Base-by-base conservation (phyloP, 768 basidiomycete species). In the Cyathus striatus region DNA sequence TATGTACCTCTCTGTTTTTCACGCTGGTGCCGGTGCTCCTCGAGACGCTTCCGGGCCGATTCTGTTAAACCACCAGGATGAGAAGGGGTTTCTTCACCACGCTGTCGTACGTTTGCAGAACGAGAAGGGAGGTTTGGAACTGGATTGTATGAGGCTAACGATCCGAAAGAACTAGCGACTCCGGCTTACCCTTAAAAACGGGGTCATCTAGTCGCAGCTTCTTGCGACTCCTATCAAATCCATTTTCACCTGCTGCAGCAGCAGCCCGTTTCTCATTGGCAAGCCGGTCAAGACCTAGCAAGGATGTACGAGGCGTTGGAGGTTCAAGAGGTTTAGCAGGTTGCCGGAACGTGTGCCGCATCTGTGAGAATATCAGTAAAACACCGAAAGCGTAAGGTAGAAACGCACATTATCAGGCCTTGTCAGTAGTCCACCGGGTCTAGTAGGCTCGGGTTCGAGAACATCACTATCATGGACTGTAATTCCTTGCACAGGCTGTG, bases 81-180 rank as follows among this genome's bases (percentile, higher is more conserved):
- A 16, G 94, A 95, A 0, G 95, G 95, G 0, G 95, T 98, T 51
- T 96, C 95, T 51, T 86, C 86, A 0, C 82, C 88, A 46, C 87
- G 70, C 47, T 87, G 81, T 4, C 95, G 77, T 2, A 73, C 57
- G 54, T 84, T 80, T n/a, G 68, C 61, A 30, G 58, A 63, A 36
- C 78, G 72, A 24, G 69, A 66, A n/a, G n/a, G 94, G 17, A 94
- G 60, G 27, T 62, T 74, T 0, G 94, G 94, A 16, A 97, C 94
- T 96, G 45, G n/a, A n/a, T n/a, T n/a, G n/a, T n/a, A n/a, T n/a
- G n/a, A n/a, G n/a, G n/a, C n/a, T n/a, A n/a, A n/a, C n/a, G n/a
- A n/a, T n/a, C n/a, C n/a, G n/a, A n/a, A n/a, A n/a, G n/a, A n/a
- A n/a, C n/a, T n/a, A n/a, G n/a, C n/a, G n/a, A n/a, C n/a, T n/a